Percentiles rank a stretch among this genome's conserved stretches.
phyloP scores from a whole-genome alignment of 2,329 filamentous ascomycete genomes.

The Parastagonospora nodorum region DNA sequence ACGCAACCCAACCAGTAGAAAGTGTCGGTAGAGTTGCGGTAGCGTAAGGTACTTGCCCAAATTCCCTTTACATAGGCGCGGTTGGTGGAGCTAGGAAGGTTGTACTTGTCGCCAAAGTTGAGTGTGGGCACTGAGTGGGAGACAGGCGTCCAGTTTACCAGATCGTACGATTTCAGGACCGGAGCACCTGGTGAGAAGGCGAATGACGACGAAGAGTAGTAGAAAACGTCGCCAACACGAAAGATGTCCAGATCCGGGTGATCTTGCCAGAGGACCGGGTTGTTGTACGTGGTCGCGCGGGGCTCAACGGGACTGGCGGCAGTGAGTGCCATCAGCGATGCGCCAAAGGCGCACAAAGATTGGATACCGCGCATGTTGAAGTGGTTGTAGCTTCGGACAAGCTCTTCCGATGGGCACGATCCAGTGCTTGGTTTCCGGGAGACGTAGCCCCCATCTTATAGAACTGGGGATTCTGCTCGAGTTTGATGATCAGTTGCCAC shows the following conservation, averaged over 20 bases:
- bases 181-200: conserved; percentile 63
- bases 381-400: too few species aligned
- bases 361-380: background rate
- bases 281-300: conserved; percentile 46
- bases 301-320: conserved; percentile 1
- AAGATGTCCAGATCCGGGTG: conserved; percentile 62
- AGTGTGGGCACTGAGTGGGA: conserved; percentile 47
- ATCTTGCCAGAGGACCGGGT: conserved; percentile 62
- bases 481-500: too few species aligned
- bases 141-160: conserved; percentile 56
- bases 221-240: conserved; percentile 56
- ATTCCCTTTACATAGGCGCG: conserved; percentile 60
- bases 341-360: background rate
- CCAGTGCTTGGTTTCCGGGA: too few species aligned
- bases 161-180: conserved; percentile 60
- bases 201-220: conserved; percentile 62
- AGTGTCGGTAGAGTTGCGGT: conserved; percentile 54
- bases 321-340: background rate
- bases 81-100: conserved; percentile 48
- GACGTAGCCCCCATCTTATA: too few species aligned
- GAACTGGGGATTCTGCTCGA: too few species aligned
- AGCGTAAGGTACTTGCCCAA: conserved; percentile 61
- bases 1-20: conserved; percentile 66
- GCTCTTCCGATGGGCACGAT: too few species aligned
- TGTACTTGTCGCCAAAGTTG: conserved; percentile 52